These are phyloP conservation scores for Taiwanofungus camphoratus DNA, from an alignment of 1,284 basidiomycete species.

Conservation along the genomic window DNA sequence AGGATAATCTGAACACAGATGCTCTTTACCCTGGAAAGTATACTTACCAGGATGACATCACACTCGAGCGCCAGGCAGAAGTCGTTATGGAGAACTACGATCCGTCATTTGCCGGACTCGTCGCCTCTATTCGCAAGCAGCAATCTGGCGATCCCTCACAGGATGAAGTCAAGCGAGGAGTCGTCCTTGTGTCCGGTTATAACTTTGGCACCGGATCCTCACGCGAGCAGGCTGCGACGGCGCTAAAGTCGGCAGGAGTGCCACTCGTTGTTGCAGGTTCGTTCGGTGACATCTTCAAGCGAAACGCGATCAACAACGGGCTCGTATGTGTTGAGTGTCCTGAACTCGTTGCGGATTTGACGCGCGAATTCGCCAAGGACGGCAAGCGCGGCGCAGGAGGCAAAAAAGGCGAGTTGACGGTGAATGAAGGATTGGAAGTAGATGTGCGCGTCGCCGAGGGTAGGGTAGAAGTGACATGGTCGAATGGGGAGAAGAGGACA, in stretches of 20 bases:
- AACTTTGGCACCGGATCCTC: constrained; percentile 99
- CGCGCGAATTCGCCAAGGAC: constrained; percentile 65
- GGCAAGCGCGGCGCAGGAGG: constrained; percentile 76
- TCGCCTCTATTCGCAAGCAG: constrained; percentile 51
- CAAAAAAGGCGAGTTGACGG: constrained; percentile 73
- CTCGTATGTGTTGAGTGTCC: constrained; percentile 93
- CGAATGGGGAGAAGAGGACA: constrained; percentile 41
- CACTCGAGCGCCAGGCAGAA: constrained; percentile 88
- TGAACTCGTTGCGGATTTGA: constrained; percentile 84
- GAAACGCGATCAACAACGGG: constrained; percentile 98
- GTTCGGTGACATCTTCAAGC: constrained; percentile 99
- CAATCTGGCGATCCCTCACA: constrained; percentile 15
- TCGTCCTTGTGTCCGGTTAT: constrained; percentile 88
- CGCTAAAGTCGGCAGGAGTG: constrained; percentile 90
- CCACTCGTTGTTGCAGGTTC: constrained; percentile 94
- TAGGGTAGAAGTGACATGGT: constrained; percentile 45
- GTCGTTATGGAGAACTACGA: constrained; percentile 99
- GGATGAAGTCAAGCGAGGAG: constrained; percentile 39
- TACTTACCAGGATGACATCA: constrained; percentile 99
- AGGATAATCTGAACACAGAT: constrained; percentile 98
- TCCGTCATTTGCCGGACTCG: constrained; percentile 73
- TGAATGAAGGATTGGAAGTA: constrained; percentile 64
- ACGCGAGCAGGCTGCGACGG: constrained; percentile 98
- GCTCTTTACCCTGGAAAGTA: constrained; percentile 99
- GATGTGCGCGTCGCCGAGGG: constrained; percentile 71